phyloP scores from a whole-genome alignment of 1,139 yeast genomes.

The Taiozyma sp. region DNA sequence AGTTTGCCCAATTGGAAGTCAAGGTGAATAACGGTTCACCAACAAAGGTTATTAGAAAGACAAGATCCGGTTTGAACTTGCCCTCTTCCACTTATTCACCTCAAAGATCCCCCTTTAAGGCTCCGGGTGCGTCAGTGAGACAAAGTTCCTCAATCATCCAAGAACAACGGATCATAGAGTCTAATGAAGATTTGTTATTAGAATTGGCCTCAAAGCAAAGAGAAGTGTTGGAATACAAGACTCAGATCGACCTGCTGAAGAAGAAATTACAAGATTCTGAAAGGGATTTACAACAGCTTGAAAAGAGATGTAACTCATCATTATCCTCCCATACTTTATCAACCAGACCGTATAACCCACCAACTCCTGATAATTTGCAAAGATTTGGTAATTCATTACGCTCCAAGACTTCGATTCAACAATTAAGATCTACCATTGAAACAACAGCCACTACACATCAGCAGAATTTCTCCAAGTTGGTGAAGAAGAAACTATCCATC shows the following conservation, averaged over 20 bases:
- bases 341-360: background rate
- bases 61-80: constrained; percentile 3
- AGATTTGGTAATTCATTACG: background rate
- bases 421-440: constrained; percentile 7
- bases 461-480: constrained; percentile 12
- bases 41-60: background rate
- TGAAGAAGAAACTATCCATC: constrained; percentile 18
- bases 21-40: constrained; percentile 1
- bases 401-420: constrained; percentile 5
- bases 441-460: constrained; percentile 5
- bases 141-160: background rate
- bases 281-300: constrained; percentile 31
- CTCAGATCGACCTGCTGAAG: constrained; percentile 30
- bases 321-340: background rate
- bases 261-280: constrained; percentile 30
- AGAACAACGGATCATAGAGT: constrained; percentile 1
- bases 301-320: constrained; percentile 22
- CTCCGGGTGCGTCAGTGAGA: background rate
- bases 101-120: constrained; percentile 1
- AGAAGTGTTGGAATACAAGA: constrained; percentile 34
- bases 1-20: constrained; percentile 14
- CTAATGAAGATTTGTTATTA: constrained; percentile 24
- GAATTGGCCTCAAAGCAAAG: constrained; percentile 40
- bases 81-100: constrained; percentile 3
- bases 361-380: background rate